Evolutionary conservation across 176 grass and related monocot species (phyloP).

Genomic region (Musa troglodytarum): DNA sequence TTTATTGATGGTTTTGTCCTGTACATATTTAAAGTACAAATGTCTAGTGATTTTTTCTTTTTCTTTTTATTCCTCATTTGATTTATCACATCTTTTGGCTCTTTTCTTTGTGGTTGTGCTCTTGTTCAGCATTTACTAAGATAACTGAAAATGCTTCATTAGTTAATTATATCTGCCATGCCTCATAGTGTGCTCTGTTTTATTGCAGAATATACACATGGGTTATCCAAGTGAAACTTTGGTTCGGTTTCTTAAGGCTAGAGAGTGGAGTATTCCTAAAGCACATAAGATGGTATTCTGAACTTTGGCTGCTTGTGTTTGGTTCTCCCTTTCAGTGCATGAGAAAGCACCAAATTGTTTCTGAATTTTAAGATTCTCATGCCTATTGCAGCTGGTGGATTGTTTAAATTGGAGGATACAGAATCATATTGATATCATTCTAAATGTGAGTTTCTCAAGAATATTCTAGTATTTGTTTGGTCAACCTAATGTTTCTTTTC

Average conservation of each 20-base stretch:
- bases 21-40: not conserved
- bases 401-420: constrained; percentile 91
- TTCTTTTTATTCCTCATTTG: not conserved
- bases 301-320: constrained; percentile 4
- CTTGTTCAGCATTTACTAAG: not conserved
- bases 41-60: not conserved
- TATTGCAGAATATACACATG: constrained; percentile 73
- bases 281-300: constrained; percentile 86
- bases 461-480: not conserved
- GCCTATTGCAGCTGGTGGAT: constrained; percentile 57
- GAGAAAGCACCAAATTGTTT: not conserved
- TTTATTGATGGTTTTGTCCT: constrained; percentile 11
- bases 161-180: not conserved
- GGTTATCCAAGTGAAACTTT: constrained; percentile 72
- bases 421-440: constrained; percentile 68
- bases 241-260: constrained; percentile 71
- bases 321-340: not conserved
- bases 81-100: not conserved
- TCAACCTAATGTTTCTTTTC: not conserved
- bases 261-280: constrained; percentile 73
- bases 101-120: not conserved
- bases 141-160: not conserved
- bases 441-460: constrained; percentile 41
- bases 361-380: constrained; percentile 18
- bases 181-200: not conserved